Base-by-base conservation (phyloP, 108 stramenopile genomes). In the Nitzschia inconspicua region DNA sequence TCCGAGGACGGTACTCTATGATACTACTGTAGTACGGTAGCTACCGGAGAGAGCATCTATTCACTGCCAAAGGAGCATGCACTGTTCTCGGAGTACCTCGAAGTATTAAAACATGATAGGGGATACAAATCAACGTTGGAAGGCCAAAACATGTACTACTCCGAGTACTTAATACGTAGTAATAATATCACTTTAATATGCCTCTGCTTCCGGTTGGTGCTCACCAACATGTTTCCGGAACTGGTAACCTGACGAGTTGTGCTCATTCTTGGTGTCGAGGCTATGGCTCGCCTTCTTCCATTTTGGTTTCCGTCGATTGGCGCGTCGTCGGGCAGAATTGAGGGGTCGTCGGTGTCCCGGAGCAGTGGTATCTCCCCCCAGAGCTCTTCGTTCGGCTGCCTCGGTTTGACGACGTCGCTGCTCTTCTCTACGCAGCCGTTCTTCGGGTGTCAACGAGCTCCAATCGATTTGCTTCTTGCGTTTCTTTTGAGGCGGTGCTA, bases 271-370 rank as follows among this genome's bases (percentile, higher is more conserved):
- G 27, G 30, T 22, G 2, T 37, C 32, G 4, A 25, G 26, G 35
- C 30, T 30, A 42, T 58, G 10, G 22, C 4, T 11, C 10, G 5
- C 51, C n/a, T 28, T 28, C 13, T 57, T 57, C 73, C 73, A 77
- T 40, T 77, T 77, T 9, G 92, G 88, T 58, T 93, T 93, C 42
- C 92, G 54, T 44, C 88, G 64, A 60, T 93, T 93, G 44, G 92
- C 92, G 3, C 92, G 64, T 37, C 92, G 72, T 41, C 92, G 74
- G 40, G 88, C 92, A 9, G 86, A 88, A 50, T 93, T 93, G 26
- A 93, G 75, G 1, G 92, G 88, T 59, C 87, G 92, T 27, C 60
- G 67, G 46, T 65, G 53, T 8, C 76, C 68, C 48, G 62, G 60
- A 10, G 64, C 31, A 25, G 57, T 74, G 16, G 25, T 46, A 41